phyloP scores from a whole-genome alignment of 2,329 filamentous ascomycete species.

The Botrytis aclada region DNA sequence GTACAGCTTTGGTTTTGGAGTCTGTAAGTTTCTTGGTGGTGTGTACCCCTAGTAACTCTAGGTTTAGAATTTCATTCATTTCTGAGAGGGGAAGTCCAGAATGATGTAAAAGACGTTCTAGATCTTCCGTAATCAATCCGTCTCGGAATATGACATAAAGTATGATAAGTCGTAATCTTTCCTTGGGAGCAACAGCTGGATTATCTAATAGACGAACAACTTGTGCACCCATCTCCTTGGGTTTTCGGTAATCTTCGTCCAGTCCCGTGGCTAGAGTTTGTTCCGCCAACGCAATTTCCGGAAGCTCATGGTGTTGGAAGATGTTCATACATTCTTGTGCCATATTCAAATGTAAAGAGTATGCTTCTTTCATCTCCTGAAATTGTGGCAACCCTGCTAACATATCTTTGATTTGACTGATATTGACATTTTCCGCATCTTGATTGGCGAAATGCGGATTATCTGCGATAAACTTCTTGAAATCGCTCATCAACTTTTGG shows the following conservation, averaged over 20 bases:
- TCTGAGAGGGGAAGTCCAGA: conserved; percentile 73
- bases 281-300: conserved; percentile 83
- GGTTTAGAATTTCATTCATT: conserved; percentile 68
- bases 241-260: conserved; percentile 88
- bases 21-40: conserved; percentile 75
- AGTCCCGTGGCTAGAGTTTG: conserved; percentile 89
- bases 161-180: conserved; percentile 80
- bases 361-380: conserved; percentile 91
- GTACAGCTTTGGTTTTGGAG: conserved; percentile 53
- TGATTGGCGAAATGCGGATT: conserved; percentile 89
- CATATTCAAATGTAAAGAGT: conserved; percentile 93
- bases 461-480: conserved; percentile 84
- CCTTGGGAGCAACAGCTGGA: conserved; percentile 64
- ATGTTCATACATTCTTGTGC: conserved; percentile 95
- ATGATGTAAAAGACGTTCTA: conserved; percentile 80
- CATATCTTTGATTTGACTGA: conserved; percentile 97
- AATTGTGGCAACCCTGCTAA: conserved; percentile 91
- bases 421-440: conserved; percentile 64
- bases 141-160: conserved; percentile 84
- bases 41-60: conserved; percentile 77
- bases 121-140: conserved; percentile 78
- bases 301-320: conserved; percentile 80
- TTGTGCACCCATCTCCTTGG: conserved; percentile 83
- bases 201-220: conserved; percentile 87
- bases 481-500: conserved; percentile 87